These are phyloP conservation scores for Takashimella koratensis DNA, from an alignment of 1,284 basidiomycete species.

Conservation along the genomic window DNA sequence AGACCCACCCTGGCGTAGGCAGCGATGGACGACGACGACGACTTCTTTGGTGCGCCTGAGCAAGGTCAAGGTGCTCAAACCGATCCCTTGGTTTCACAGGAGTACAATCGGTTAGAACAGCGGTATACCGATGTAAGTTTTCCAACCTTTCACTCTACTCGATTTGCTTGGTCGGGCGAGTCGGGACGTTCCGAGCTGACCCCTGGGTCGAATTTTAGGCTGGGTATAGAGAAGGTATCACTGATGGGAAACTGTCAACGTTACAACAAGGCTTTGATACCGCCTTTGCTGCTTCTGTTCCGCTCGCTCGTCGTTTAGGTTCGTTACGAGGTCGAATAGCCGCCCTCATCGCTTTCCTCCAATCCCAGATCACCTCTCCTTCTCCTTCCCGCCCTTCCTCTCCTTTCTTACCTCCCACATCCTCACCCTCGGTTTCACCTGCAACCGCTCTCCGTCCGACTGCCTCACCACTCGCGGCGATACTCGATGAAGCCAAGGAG, in stretches of 20 bases:
- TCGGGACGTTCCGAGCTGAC: too few species aligned
- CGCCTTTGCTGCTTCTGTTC: constrained; percentile 50
- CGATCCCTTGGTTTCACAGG: constrained; percentile 42
- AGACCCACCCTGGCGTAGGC: too few species aligned
- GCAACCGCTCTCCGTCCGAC: constrained; percentile 44
- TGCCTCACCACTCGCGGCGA: constrained; percentile 48
- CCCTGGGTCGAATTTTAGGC: constrained; percentile 39
- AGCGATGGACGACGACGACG: constrained; percentile 36
- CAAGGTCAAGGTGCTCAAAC: constrained; percentile 26
- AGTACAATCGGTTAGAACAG: constrained; percentile 40
- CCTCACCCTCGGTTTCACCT: constrained; percentile 22
- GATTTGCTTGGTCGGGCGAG: not conserved
- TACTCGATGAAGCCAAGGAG: constrained; percentile 63
- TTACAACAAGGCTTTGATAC: constrained; percentile 55
- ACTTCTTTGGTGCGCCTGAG: constrained; percentile 9
- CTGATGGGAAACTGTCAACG: constrained; percentile 53
- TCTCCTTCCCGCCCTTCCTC: constrained; percentile 1
- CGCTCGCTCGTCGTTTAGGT: constrained; percentile 50
- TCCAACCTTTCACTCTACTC: not conserved
- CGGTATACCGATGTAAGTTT: constrained; percentile 45
- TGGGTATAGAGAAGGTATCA: constrained; percentile 57
- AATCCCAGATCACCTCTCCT: not conserved
- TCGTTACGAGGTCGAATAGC: constrained; percentile 46
- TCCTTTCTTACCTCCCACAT: not conserved
- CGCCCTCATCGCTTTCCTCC: not conserved